Evolutionary conservation across 257 asterid genomes (phyloP), one percentile per base, ranked within the genome.

Genomic region (Gardenia jasminoides): DNA sequence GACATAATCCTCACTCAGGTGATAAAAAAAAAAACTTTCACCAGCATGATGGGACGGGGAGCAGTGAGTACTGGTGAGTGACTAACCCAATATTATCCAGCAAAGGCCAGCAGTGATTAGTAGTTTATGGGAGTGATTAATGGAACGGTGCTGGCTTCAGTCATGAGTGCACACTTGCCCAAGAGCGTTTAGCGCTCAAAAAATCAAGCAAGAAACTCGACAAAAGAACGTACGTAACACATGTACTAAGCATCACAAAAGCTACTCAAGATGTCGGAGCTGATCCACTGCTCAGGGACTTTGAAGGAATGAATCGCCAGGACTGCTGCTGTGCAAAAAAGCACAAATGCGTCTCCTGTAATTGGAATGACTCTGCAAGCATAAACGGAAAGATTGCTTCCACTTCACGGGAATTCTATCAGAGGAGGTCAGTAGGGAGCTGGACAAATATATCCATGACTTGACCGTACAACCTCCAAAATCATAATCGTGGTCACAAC

Each of bases 291-390:
- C 2, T 54, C 62, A 54, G 0, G 62, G 8, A 5, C 4, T 36
- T 36, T 36, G 0, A 54, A 54, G 10, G 62, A 54, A 54, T 19
- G 71, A 66, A 66, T 66, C 62, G 28, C 26, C 30, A 50, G 41
- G 0, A 36, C 41, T 36, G 4, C 16, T 52, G 31, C 19, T 28
- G 81, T 78, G 50, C 77, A 46, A n/a, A 59, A 46, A n/a, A 59
- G 44, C 50, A 70, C 36, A n/a, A 19, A 26, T 58, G 39, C 56
- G 77, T 70, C 71, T 70, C 81, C 71, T 58, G 39, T 31, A 70
- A 41, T 70, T 78, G 81, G 81, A 58, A 78, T 78, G 77, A 78
- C 81, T 1, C 58, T 56, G 75, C 48, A 28, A 73, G 76, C 81
- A 78, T 41, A 56, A 58, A 17, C 67, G 47, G 10, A 78, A 69